Conservation (phyloP, 192 early-diverging fungal species). For the Coemansia sp. region DNA sequence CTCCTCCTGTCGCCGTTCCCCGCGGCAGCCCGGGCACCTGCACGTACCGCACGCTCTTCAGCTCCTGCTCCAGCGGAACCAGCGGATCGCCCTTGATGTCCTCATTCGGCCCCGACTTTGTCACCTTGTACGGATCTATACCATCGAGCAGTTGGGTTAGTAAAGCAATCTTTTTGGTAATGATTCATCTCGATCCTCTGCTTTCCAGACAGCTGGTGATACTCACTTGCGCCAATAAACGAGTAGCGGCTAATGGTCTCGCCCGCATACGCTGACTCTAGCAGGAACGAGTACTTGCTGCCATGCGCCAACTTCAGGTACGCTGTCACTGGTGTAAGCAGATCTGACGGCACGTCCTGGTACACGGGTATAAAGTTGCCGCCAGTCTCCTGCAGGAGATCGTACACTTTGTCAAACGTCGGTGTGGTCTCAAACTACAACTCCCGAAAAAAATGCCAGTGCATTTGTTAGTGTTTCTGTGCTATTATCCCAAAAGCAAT, state of each 20-base stretch:
- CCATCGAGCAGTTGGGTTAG: neutral
- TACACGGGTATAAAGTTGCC: conserved; percentile 94
- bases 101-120: conserved; percentile 75
- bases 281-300: conserved; percentile 88
- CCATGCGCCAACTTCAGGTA: conserved; percentile 85
- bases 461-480: neutral
- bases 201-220: neutral
- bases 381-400: conserved; percentile 58
- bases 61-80: conserved; percentile 78
- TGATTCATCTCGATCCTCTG: conserved; percentile 18
- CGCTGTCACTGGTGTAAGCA: conserved; percentile 94
- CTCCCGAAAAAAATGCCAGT: neutral
- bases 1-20: conserved; percentile 71
- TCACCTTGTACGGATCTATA: conserved; percentile 82
- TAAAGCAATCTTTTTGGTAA: neutral
- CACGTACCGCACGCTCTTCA: conserved; percentile 74
- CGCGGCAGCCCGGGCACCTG: conserved; percentile 77
- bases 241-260: conserved; percentile 96
- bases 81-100: conserved; percentile 82
- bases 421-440: conserved; percentile 60
- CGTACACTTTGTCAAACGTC: conserved; percentile 67
- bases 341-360: conserved; percentile 81
- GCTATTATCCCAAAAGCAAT: neutral
- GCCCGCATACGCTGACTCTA: conserved; percentile 91
- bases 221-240: conserved; percentile 83